Percentiles rank a stretch among this genome's conserved stretches.
phyloP scores from a whole-genome alignment of 768 basidiomycete species.

The Collybia sp. region DNA sequence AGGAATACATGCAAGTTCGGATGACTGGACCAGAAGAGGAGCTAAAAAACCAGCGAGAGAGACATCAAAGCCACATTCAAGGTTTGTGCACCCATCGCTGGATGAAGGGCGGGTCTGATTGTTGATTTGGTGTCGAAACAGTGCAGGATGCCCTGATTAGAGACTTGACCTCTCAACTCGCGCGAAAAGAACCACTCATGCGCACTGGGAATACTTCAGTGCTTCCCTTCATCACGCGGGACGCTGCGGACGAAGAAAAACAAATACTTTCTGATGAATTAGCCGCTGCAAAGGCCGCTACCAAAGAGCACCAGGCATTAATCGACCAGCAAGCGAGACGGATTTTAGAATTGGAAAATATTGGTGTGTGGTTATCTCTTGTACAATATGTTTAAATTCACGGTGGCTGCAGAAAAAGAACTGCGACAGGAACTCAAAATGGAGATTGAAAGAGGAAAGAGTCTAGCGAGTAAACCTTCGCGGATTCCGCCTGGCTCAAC shows the following conservation, averaged over 20 bases:
- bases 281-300: slow-evolving; percentile 31
- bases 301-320: slow-evolving; percentile 37
- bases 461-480: slow-evolving; percentile 34
- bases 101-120: background rate
- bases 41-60: slow-evolving; percentile 40
- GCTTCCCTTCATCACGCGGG: slow-evolving; percentile 67
- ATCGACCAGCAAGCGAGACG: slow-evolving; percentile 40
- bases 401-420: slow-evolving; percentile 40
- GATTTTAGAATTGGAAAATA: slow-evolving; percentile 41
- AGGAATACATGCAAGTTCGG: slow-evolving; percentile 54
- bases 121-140: slow-evolving; percentile 15
- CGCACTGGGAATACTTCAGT: slow-evolving; percentile 43
- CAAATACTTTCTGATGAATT: slow-evolving; percentile 45
- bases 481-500: slow-evolving; percentile 33
- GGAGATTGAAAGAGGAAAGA: slow-evolving; percentile 55
- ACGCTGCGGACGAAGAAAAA: slow-evolving; percentile 69
- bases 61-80: slow-evolving; percentile 46
- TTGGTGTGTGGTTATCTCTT: slow-evolving; percentile 31
- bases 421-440: slow-evolving; percentile 51
- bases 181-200: slow-evolving; percentile 50
- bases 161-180: slow-evolving; percentile 50
- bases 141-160: slow-evolving; percentile 54
- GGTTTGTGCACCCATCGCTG: slow-evolving; percentile 30
- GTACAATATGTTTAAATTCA: slow-evolving; percentile 2
- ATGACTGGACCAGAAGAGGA: slow-evolving; percentile 62